Base-by-base conservation (phyloP, 1,284 basidiomycete species). In the Coriolopsis trogii region DNA sequence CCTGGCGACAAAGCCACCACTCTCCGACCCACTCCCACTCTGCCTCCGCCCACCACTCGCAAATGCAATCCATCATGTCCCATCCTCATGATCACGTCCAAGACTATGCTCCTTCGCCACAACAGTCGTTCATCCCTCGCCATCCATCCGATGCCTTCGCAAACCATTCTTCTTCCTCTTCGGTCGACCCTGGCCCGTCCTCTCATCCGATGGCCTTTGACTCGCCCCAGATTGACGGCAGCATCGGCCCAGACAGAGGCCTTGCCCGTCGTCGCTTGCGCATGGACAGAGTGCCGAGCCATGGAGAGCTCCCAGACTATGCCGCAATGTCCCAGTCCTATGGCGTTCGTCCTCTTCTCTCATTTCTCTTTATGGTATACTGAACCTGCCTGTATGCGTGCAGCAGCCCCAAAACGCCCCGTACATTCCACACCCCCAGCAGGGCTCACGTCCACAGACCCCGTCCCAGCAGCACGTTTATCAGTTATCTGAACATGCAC, bases 221-320 rank as follows among this genome's bases (percentile, higher is more conserved):
- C 24, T 67, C 59, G 46, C 57, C 68, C 30, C 80, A 80, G 67
- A 69, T 82, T 41, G 72, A 79, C 16, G 70, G 79, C 30, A 81
- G 73, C 67, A 76, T 81, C 55, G 84, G 84, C 0, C 84, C 85
- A 34, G 70, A 69, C 58, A 76, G 82, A 56, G 69, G 75, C 46
- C 62, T 73, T 34, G 75, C 77, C 37, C 77, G 80, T 46, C 72
- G 79, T 39, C 77, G 73, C 40, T 66, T 73, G 71, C 69, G 73
- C 71, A 49, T 47, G 13, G 50, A 52, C 9, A 50, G 53, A 41
- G 51, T 53, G 29, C 50, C 38, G 34, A 59, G 57, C 18, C 47
- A 51, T 12, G 53, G 56, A 31, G 56, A 55, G 39, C 50, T 53
- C 16, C 42, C 53, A 4, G 57, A 55, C 12, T 59, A 53, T 49